These are phyloP conservation scores for Sporothrix globosa DNA, from an alignment of 2,329 filamentous ascomycete genomes.

Conservation along the genomic window DNA sequence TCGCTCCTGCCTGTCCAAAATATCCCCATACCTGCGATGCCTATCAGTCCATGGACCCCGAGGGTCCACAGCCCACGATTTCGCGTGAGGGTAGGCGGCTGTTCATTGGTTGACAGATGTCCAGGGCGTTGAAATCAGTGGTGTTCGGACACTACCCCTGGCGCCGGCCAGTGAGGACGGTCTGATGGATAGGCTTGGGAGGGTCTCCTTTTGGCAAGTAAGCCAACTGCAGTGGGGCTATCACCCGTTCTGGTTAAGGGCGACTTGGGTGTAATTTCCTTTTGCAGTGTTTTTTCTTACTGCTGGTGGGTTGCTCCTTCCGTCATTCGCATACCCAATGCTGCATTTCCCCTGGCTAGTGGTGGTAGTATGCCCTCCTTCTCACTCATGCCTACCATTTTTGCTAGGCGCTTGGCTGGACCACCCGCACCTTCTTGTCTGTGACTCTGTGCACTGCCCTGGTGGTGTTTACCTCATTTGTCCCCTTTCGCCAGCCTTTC, in stretches of 20 bases:
- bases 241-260: constrained; percentile 28
- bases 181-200: constrained; percentile 6
- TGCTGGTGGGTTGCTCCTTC: constrained; percentile 7
- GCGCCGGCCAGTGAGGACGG: constrained; percentile 19
- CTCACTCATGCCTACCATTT: not conserved
- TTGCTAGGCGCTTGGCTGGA: constrained; percentile 27
- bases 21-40: not conserved
- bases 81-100: not conserved
- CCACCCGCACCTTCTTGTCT: constrained; percentile 11
- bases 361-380: constrained; percentile 16
- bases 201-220: not conserved
- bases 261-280: constrained; percentile 31
- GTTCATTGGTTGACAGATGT: constrained; percentile 26
- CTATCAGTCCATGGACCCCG: not conserved
- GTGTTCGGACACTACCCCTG: constrained; percentile 20
- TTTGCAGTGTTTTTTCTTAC: constrained; percentile 18
- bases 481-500: constrained; percentile 6
- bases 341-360: constrained; percentile 27
- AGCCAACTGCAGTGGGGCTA: constrained; percentile 5
- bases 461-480: constrained; percentile 20
- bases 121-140: constrained; percentile 3
- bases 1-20: constrained; percentile 8
- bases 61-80: constrained; percentile 1
- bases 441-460: constrained; percentile 16
- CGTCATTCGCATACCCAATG: constrained; percentile 15